A percentile compares a stretch with the other conserved stretches of the same genome.
These are phyloP conservation scores for Pelargonium australe DNA, from an alignment of 441 rosid species.

Conservation along the genomic window DNA sequence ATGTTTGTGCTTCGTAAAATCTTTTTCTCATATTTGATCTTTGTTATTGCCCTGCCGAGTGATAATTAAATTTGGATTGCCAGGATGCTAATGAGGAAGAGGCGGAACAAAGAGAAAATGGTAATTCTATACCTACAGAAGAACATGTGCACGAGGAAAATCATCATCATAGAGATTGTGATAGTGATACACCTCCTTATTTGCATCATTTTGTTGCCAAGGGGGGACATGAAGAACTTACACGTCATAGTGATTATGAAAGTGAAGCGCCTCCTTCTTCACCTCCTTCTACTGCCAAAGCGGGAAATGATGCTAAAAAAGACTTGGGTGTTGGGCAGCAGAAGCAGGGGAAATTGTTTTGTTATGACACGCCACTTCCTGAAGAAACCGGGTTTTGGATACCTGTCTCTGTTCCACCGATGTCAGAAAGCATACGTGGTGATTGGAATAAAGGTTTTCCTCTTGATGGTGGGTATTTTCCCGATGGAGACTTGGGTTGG, in stretches of 20 bases:
- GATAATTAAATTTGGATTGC: background rate
- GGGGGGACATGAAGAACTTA: too few species aligned
- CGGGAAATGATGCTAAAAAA: conserved; percentile 17
- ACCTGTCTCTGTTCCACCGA: conserved; percentile 94
- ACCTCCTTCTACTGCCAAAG: conserved; percentile 12
- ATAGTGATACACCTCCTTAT: background rate
- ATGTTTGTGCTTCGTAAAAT: background rate
- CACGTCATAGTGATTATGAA: conserved; percentile 19
- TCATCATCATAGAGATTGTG: background rate
- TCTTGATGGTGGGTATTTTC: conserved; percentile 68
- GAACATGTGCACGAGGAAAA: conserved; percentile 12
- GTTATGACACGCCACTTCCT: conserved; percentile 62
- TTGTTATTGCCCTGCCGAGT: background rate
- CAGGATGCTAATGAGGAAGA: conserved; percentile 9
- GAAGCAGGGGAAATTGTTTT: conserved; percentile 64
- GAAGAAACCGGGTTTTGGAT: conserved; percentile 94
- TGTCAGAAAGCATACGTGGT: conserved; percentile 59
- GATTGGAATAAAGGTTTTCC: conserved; percentile 53
- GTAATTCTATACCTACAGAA: conserved; percentile 8
- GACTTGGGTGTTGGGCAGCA: conserved; percentile 17
- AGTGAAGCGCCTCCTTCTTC: conserved; percentile 16
- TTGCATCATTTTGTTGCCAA: too few species aligned
- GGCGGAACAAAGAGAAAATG: conserved; percentile 10
- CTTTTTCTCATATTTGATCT: background rate
- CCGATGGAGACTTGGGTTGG: conserved; percentile 90